Evolutionary conservation across 805 yeast genomes (phyloP), one percentile per base, ranked within the genome.

Genomic region (Wickerhamiella qilinensis): DNA sequence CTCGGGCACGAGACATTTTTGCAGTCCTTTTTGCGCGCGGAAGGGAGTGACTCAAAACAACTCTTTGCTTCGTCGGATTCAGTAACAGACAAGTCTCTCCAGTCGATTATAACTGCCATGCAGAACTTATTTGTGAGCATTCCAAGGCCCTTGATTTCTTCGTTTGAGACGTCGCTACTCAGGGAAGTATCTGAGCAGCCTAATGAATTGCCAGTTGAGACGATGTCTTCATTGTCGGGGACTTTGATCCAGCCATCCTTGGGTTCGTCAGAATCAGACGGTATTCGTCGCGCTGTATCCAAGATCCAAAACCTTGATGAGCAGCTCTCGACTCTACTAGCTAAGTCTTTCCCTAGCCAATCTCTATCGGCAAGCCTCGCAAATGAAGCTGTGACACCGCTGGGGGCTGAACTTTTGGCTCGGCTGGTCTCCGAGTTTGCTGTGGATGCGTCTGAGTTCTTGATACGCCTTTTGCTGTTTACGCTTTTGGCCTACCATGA

Each of bases 161-260:
- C 28, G 14, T 35, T 35, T 27, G 42, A 39, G 34, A 25, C 30
- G 9, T 36, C 22, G 5, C 25, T 39, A 5, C 33, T 20, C 7
- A n/a, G 11, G 5, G 29, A 33, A 14, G 35, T 22, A 3, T 21
- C 35, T 20, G 35, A 21, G 20, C 27, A 16, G 20, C 27, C 28
- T 8, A n/a, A 19, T 8, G 38, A 39, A 18, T 55, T 19, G 20
- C 51, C 38, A 33, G 43, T 14, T 43, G 49, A 42, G 44, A 52
- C 48, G 42, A 55, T 38, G 43, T 21, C 32, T 3, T 17, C 32
- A 14, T 25, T 42, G 4, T 47, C 38, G 33, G 46, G 43, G 21
- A 21, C 29, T 3, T 18, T 43, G 14, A 21, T 48, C 6, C 45
- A 43, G 21, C 27, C 34, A 8, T 31, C 43, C 11, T 14, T 46